A percentile compares a stretch with the other conserved stretches of the same genome.
Evolutionary conservation across 1,139 yeast genomes (phyloP).

Genomic region (Taiozyma sp.): DNA sequence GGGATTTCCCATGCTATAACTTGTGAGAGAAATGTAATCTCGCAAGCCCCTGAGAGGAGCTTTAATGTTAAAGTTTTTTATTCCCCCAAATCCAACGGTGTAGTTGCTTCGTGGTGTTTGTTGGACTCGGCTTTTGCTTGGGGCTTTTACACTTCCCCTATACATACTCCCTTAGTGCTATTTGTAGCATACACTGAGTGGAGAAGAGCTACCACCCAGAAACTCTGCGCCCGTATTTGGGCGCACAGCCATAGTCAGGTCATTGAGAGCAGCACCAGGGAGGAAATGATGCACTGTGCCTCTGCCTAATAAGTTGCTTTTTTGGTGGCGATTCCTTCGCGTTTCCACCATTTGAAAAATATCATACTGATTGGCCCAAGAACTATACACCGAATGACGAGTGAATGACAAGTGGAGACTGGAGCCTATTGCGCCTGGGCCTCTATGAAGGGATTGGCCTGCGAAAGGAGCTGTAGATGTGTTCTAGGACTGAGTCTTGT

Average conservation of each 20-base stretch:
- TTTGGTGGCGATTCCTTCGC: neutral
- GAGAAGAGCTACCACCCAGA: neutral
- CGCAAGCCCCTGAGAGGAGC: too few species aligned
- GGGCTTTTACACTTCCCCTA: too few species aligned
- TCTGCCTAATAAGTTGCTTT: too few species aligned
- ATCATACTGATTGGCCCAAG: neutral
- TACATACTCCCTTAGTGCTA: neutral
- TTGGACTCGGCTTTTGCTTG: too few species aligned
- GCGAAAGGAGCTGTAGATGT: neutral
- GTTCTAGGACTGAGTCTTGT: neutral
- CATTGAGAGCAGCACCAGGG: neutral
- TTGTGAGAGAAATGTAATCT: too few species aligned
- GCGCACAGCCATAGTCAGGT: too few species aligned
- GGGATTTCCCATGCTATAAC: too few species aligned
- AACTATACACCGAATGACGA: neutral
- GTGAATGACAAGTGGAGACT: neutral
- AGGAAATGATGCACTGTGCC: neutral
- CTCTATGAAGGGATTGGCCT: neutral
- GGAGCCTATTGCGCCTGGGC: neutral
- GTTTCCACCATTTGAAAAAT: neutral
- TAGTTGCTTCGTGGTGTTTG: too few species aligned
- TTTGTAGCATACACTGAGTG: neutral
- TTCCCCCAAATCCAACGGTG: too few species aligned
- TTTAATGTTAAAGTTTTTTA: too few species aligned
- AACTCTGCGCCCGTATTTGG: too few species aligned